A percentile compares a stretch with the other conserved stretches of the same genome.
phyloP scores from a whole-genome alignment of 257 asterid species.

The Primulina huaijiensis region DNA sequence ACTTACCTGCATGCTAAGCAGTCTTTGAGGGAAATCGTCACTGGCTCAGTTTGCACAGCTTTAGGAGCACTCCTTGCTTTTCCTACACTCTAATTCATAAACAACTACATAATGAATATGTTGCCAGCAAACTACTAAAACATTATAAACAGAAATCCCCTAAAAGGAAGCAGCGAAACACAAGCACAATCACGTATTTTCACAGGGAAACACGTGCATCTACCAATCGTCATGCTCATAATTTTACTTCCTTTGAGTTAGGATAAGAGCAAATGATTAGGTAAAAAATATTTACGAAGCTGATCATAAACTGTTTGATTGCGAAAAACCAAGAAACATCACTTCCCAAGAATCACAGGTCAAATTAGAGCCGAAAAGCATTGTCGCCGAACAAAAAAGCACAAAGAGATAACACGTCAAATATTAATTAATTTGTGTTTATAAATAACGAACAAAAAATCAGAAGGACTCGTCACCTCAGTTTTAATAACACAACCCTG shows the following conservation, averaged over 20 bases:
- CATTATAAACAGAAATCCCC: neutral
- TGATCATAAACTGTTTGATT: neutral
- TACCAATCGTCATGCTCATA: neutral
- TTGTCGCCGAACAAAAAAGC: neutral
- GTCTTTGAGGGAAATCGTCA: slow-evolving; percentile 89
- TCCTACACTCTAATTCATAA: slow-evolving; percentile 42
- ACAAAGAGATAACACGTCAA: neutral
- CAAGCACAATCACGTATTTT: neutral
- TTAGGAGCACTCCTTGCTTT: slow-evolving; percentile 48
- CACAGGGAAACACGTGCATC: neutral
- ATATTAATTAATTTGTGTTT: neutral
- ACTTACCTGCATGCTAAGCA: slow-evolving; percentile 95
- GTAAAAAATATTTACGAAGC: neutral
- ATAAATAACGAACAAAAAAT: slow-evolving; percentile 8
- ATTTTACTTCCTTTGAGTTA: neutral
- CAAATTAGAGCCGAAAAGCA: neutral
- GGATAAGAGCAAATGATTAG: neutral
- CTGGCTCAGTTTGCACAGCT: slow-evolving; percentile 63
- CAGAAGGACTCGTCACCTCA: slow-evolving; percentile 42
- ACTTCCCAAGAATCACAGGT: neutral
- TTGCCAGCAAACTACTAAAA: slow-evolving; percentile 3
- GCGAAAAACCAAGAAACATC: neutral
- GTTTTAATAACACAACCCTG: slow-evolving; percentile 89
- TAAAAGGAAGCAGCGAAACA: neutral
- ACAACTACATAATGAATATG: slow-evolving; percentile 8